A percentile compares a stretch with the other conserved stretches of the same genome.
Conservation (phyloP, 2,329 filamentous ascomycete species). For the Sordariomycetes sp. region DNA sequence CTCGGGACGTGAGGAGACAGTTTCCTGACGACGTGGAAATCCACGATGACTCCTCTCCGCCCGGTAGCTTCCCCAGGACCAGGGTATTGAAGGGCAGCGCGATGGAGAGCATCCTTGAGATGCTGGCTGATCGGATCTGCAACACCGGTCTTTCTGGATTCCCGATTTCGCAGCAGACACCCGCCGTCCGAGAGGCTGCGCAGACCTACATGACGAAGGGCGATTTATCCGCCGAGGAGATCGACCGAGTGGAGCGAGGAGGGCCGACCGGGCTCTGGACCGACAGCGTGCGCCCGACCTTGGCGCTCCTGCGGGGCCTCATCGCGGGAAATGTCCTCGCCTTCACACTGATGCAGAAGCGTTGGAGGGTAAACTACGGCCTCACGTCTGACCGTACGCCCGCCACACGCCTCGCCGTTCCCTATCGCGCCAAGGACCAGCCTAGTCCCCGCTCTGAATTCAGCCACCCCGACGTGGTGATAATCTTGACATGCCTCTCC, state of each 20-base stretch:
- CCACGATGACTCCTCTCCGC: constrained; percentile 6
- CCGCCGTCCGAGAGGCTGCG: constrained; percentile 18
- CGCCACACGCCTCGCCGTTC: constrained; percentile 39
- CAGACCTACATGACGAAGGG: constrained; percentile 31
- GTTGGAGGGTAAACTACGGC: constrained; percentile 58
- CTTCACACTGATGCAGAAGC: constrained; percentile 43
- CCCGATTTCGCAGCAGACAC: constrained; percentile 25
- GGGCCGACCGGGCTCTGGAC: constrained; percentile 21
- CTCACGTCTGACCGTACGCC: constrained; percentile 30
- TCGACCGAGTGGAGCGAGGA: constrained; percentile 22
- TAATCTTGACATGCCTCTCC: constrained; percentile 41
- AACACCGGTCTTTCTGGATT: constrained; percentile 27
- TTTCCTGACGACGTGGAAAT: constrained; percentile 32
- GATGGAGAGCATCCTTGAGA: constrained; percentile 15
- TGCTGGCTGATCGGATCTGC: constrained; percentile 28
- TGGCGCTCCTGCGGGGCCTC: constrained; percentile 43
- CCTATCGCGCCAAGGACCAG: constrained; percentile 48
- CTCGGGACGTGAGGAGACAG: constrained; percentile 14
- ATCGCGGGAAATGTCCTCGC: constrained; percentile 42
- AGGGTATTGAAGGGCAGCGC: constrained; percentile 31
- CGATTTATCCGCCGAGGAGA: constrained; percentile 16
- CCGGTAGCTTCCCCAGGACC: constrained; percentile 35
- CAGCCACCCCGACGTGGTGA: constrained; percentile 48
- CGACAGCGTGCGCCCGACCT: constrained; percentile 15
- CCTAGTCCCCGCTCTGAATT: constrained; percentile 48